Evolutionary conservation across 2,329 filamentous ascomycete species (phyloP), one percentile per base, ranked within the genome.

Genomic region (Aspergillus puulaauensis): DNA sequence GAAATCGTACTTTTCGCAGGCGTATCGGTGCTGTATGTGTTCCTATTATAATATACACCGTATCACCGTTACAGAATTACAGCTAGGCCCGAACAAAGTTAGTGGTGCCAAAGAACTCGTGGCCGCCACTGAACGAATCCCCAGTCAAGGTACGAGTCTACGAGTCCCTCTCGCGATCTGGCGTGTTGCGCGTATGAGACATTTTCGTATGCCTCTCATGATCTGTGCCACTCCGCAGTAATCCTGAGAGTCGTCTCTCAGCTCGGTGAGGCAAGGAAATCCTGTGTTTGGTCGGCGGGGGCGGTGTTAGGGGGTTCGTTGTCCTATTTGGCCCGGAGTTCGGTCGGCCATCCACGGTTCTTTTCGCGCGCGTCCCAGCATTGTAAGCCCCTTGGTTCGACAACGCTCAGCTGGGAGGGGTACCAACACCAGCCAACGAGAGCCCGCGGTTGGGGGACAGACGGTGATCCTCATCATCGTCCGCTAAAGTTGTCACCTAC

Each of bases 81-180:
- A 8, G 9, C 27, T 31, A 31, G 33, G 55, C 43, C 43, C 47
- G 33, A 61, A 62, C 47, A 60, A 58, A 52, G 56, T 56, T 31
- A 31, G 27, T 4, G 27, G 9, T 9, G 9, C 27, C 52, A 51
- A 52, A 63, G 58, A 35, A 65, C 61, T 66, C 64, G 64, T 65
- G 64, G 64, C 64, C 62, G 64, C 64, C 64, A 65, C 62, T 63
- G 58, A 48, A 62, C 56, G 55, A 57, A 63, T 61, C 57, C 23
- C 50, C 39, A 21, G 41, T 37, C 33, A 31, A 40, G 44, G 51
- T 41, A 44, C 23, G 15, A 17, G n/a, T 21, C 27, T 31, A 31
- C 27, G 27, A 31, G 27, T 31, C 27, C 27, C 27, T 31, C 4
- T 31, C 9, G 27, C 9, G 9, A 31, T 11, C 27, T 31, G 27